Evolutionary conservation across 176 grass and related monocot genomes (phyloP), one percentile per base, ranked within the genome.

Genomic region (Musa beccarii): DNA sequence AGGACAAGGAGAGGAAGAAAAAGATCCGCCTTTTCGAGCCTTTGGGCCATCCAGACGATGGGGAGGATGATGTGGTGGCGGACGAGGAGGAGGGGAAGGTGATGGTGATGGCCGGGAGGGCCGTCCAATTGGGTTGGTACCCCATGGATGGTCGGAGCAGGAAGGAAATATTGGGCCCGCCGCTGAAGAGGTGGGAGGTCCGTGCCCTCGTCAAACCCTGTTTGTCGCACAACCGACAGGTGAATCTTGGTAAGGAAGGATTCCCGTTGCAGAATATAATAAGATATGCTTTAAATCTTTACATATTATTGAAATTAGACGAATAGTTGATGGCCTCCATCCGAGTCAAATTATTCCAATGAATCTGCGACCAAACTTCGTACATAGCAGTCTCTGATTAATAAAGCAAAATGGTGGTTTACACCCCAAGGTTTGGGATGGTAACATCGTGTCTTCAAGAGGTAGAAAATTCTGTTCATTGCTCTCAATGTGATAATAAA

Each of bases 1-100:
- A 98, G 82, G 94, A 98, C 81, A 98, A 98, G 82, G 87, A 85
- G 64, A 80, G 89, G 68, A 88, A 85, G 64, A 88, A 91, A 49
- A 87, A 87, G 21, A 59, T 98, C 25, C 81, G 90, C 11, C 80
- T 98, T 52, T 86, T 87, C 61, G 85, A 85, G 64, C 94, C 94
- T 64, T 86, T 98, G 21, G 94, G 94, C 13, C 76, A 81, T 69
- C 81, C 53, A 76, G 73, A 34, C 82, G 54, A 73, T 61, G n/a
- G 53, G 26, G 54, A 75, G 59, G 50, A 72, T 2, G 70, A 53
- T 53, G 80, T 71, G 17, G 53, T 12, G 9, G 54, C 2, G 67
- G 69, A 25, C 28, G 56, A 73, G 13, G 78, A 53, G 20, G 85
- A 80, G 53, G 81, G 86, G 53, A 82, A 93, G 81, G 51, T 98